phyloP scores from a whole-genome alignment of 2,329 filamentous ascomycete genomes.

The Exophiala phaeomuriformis region DNA sequence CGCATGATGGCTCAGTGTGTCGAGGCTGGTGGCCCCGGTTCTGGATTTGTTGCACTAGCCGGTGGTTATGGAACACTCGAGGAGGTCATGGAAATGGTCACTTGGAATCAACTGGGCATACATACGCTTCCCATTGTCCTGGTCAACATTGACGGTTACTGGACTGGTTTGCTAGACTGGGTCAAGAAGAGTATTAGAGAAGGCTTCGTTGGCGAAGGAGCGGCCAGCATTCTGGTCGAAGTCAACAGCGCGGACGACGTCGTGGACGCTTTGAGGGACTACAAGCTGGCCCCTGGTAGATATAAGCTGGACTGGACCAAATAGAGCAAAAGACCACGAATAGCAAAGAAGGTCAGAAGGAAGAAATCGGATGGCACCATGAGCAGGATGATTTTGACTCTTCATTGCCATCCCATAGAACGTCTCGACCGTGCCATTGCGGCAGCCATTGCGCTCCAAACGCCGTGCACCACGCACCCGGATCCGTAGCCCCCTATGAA shows the following conservation, averaged over 20 bases:
- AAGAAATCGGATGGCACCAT: not conserved
- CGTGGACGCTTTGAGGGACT: constrained; percentile 61
- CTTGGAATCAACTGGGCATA: constrained; percentile 94
- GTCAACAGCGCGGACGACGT: constrained; percentile 66
- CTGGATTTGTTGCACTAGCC: constrained; percentile 79
- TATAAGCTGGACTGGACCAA: constrained; percentile 77
- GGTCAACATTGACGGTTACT: constrained; percentile 84
- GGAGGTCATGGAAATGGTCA: constrained; percentile 89
- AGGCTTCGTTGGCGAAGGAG: constrained; percentile 67
- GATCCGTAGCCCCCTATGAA: constrained; percentile 30
- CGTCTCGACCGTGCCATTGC: constrained; percentile 4
- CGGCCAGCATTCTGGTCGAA: constrained; percentile 70
- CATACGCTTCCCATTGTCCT: constrained; percentile 72
- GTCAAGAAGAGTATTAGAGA: constrained; percentile 65
- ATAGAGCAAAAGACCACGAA: constrained; percentile 41
- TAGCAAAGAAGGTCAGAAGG: not conserved
- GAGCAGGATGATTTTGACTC: constrained; percentile 7
- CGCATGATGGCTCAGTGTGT: constrained; percentile 87
- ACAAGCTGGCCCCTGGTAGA: constrained; percentile 65
- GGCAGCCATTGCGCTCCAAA: constrained; percentile 18
- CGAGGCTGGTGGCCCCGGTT: constrained; percentile 69
- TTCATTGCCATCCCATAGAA: constrained; percentile 4
- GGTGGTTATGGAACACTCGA: constrained; percentile 94
- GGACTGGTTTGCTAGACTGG: constrained; percentile 79
- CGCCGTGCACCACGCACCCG: constrained; percentile 19